These are phyloP conservation scores for Gypsophila paniculata DNA, from an alignment of 179 eudicot species.

Conservation along the genomic window DNA sequence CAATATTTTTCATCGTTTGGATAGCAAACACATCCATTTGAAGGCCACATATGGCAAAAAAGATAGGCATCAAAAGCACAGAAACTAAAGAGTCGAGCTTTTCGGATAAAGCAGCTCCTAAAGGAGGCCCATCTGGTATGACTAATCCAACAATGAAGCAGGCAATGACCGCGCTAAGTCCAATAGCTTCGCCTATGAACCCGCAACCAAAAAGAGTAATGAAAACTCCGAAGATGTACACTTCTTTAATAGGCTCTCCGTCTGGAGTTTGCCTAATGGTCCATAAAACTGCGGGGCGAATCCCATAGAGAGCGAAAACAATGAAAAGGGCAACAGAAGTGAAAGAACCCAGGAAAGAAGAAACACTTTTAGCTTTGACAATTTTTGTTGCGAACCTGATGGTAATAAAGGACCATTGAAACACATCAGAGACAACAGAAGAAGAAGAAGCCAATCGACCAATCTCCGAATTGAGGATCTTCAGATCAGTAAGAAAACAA, in stretches of 20 bases:
- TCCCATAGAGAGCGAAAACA: conserved; percentile 28
- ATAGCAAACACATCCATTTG: conserved; percentile 37
- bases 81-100: conserved; percentile 53
- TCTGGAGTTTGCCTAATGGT: conserved; percentile 41
- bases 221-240: conserved; percentile 30
- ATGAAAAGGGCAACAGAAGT: conserved; percentile 29
- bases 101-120: conserved; percentile 43
- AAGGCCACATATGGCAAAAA: conserved; percentile 40
- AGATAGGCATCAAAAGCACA: conserved; percentile 46
- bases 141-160: conserved; percentile 38
- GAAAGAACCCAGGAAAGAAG: conserved; percentile 33
- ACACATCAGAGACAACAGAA: conserved; percentile 37
- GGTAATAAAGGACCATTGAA: conserved; percentile 35
- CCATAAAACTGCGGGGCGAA: conserved; percentile 47
- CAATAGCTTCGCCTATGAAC: conserved; percentile 38
- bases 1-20: conserved; percentile 34
- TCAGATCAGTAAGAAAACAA: conserved; percentile 41
- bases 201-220: conserved; percentile 31
- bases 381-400: conserved; percentile 25
- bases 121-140: conserved; percentile 48
- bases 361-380: conserved; percentile 25
- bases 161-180: conserved; percentile 29
- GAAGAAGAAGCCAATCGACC: conserved; percentile 46
- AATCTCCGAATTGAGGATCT: conserved; percentile 40
- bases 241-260: conserved; percentile 41